phyloP scores from a whole-genome alignment of 2,329 filamentous ascomycete genomes.

The Coniella lustricola region DNA sequence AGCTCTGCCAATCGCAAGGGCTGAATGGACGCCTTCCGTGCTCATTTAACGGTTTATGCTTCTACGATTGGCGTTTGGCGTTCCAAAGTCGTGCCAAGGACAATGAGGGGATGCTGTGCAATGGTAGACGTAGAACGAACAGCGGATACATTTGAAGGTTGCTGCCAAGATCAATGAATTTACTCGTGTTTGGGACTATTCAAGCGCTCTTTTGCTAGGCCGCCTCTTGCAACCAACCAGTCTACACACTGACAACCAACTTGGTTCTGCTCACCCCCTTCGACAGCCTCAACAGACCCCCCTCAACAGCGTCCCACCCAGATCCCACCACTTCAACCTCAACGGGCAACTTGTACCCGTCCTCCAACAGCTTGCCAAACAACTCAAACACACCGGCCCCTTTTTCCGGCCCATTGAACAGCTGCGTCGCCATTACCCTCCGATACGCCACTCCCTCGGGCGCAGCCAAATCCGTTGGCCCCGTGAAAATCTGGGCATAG shows the following conservation, averaged over 20 bases:
- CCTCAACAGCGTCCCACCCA: slow-evolving; percentile 19
- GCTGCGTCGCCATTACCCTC: slow-evolving; percentile 20
- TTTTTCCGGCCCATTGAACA: slow-evolving; percentile 20
- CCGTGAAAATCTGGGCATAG: slow-evolving; percentile 25
- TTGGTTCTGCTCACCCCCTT: slow-evolving; percentile 25
- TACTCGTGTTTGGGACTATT: no score
- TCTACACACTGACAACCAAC: slow-evolving; percentile 19
- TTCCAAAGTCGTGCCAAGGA: no score
- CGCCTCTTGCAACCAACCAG: no score
- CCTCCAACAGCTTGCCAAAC: slow-evolving; percentile 20
- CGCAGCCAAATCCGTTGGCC: slow-evolving; percentile 16
- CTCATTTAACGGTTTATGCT: no score
- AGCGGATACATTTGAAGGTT: no score
- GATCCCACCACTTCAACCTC: slow-evolving; percentile 23
- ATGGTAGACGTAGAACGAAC: no score
- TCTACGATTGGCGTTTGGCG: no score
- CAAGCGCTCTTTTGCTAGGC: no score
- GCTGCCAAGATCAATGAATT: no score
- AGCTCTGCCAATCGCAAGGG: no score
- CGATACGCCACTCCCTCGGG: slow-evolving; percentile 23
- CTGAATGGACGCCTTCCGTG: no score
- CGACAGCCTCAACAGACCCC: slow-evolving; percentile 21
- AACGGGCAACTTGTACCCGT: slow-evolving; percentile 23
- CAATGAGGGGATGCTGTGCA: no score
- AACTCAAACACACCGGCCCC: slow-evolving; percentile 14